Evolutionary conservation across 2,329 filamentous ascomycete species (phyloP).

Genomic region (Fusarium continuum): DNA sequence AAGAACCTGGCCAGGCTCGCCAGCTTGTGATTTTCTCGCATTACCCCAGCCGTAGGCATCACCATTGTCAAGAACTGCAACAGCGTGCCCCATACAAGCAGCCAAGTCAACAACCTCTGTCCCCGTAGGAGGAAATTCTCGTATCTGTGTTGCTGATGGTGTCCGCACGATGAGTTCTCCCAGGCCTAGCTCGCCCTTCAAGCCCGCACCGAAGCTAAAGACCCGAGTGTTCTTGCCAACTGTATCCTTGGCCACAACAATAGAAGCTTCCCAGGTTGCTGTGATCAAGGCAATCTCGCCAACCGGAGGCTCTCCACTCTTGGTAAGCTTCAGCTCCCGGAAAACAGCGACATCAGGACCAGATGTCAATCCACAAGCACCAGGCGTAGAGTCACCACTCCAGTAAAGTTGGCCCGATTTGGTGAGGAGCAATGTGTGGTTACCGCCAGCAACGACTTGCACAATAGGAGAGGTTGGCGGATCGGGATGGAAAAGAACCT

Average conservation of each 20-base stretch:
- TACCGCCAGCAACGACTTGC: constrained; percentile 73
- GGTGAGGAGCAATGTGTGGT: constrained; percentile 83
- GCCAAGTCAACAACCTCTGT: constrained; percentile 70
- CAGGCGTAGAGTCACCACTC: constrained; percentile 67
- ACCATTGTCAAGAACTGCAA: constrained; percentile 78
- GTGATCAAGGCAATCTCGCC: constrained; percentile 59
- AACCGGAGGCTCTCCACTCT: constrained; percentile 41
- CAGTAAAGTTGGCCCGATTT: constrained; percentile 67
- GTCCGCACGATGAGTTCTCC: constrained; percentile 62
- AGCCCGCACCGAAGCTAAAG: constrained; percentile 71
- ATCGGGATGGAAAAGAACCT: constrained; percentile 63
- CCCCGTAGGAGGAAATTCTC: constrained; percentile 69
- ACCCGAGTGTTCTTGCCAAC: constrained; percentile 58
- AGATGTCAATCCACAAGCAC: constrained; percentile 61
- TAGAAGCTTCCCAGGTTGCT: constrained; percentile 81
- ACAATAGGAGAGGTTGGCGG: constrained; percentile 49
- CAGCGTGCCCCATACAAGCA: constrained; percentile 80
- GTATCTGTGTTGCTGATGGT: constrained; percentile 59
- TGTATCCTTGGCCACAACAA: constrained; percentile 63
- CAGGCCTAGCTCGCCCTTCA: constrained; percentile 77
- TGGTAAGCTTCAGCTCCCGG: constrained; percentile 50
- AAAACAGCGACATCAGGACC: constrained; percentile 50
- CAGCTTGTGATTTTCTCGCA: constrained; percentile 85
- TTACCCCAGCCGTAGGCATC: constrained; percentile 89
- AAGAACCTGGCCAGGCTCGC: constrained; percentile 62